phyloP scores from a whole-genome alignment of 768 basidiomycete genomes.

The Tephrocybe sp. region DNA sequence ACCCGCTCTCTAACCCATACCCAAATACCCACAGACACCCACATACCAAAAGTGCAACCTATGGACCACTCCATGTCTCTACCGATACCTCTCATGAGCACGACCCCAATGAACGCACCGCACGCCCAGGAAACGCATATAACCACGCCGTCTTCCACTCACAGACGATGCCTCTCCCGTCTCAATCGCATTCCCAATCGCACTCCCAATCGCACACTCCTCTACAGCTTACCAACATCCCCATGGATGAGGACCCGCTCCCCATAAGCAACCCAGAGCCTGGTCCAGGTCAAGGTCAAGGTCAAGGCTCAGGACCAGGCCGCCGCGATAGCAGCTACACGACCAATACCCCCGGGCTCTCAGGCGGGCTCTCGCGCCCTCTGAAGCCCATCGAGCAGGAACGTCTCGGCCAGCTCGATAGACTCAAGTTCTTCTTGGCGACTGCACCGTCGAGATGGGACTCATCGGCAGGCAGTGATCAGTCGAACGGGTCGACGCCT shows the following conservation, averaged over 20 bases:
- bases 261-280: no score
- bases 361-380: conserved; percentile 48
- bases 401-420: conserved; percentile 69
- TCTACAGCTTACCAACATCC: conserved; percentile 4
- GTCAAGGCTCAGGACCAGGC: conserved; percentile 3
- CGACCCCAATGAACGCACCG: conserved; percentile 46
- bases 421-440: conserved; percentile 86
- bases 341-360: conserved; percentile 28
- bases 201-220: no score
- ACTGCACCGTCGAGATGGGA: conserved; percentile 82
- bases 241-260: conserved; percentile 10
- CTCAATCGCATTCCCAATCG: no score
- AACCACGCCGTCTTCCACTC: conserved; percentile 41
- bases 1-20: conserved; percentile 18
- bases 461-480: conserved; percentile 24
- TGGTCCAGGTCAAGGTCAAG: conserved; percentile 1
- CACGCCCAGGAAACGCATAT: conserved; percentile 47
- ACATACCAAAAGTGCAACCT: conserved; percentile 15
- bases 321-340: conserved; percentile 14
- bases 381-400: conserved; percentile 66
- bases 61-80: conserved; percentile 33
- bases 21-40: conserved; percentile 18
- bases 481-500: conserved; percentile 25
- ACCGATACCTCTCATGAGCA: conserved; percentile 36
- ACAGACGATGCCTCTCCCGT: conserved; percentile 19